phyloP scores from a whole-genome alignment of 2,329 filamentous ascomycete species.

The Colletotrichum eremochloae region DNA sequence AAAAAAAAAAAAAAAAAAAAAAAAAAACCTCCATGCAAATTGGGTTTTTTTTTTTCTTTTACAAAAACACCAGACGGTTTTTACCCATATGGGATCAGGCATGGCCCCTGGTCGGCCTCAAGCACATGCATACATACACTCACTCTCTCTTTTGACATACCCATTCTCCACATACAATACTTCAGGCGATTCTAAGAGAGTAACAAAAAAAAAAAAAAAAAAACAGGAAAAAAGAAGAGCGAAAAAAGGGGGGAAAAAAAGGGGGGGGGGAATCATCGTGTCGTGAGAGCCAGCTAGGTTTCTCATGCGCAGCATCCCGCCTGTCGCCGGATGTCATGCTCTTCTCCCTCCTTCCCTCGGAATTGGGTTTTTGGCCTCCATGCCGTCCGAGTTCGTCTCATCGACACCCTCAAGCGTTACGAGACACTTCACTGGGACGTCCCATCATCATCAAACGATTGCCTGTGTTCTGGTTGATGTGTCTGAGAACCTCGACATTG shows the following conservation, averaged over 20 bases:
- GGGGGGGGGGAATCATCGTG: neutral
- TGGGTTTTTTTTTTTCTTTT: too few species aligned
- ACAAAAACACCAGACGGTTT: neutral
- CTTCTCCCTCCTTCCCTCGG: neutral
- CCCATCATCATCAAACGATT: neutral
- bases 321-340: conserved; percentile 15
- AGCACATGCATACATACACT: neutral
- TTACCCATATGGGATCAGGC: too few species aligned
- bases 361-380: neutral
- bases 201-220: neutral
- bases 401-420: neutral
- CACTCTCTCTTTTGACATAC: neutral
- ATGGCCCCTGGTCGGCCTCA: neutral
- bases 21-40: neutral
- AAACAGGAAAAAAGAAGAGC: neutral
- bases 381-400: conserved; percentile 6
- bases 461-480: neutral
- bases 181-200: neutral
- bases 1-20: too few species aligned
- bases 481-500: neutral
- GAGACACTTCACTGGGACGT: neutral
- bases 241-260: neutral
- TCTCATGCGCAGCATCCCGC: conserved; percentile 22
- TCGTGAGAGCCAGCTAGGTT: conserved; percentile 1
- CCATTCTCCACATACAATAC: neutral